Evolutionary conservation across 768 basidiomycete genomes (phyloP), one percentile per base, ranked within the genome.

Genomic region (Suillus paluster): DNA sequence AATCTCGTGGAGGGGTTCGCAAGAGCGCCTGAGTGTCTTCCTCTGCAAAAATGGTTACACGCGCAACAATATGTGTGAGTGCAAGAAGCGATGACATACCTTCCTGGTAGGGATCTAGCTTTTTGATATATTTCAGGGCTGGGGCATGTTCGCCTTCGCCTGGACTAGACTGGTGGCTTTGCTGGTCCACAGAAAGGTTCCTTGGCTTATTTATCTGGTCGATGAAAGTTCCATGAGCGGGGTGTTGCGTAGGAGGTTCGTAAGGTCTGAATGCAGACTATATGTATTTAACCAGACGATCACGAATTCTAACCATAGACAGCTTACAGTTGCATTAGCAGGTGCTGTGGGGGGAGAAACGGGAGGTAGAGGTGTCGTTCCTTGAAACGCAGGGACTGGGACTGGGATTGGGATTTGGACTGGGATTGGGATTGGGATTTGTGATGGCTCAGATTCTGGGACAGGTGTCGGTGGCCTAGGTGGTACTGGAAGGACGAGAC

Each of bases 21-120:
- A 73, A 62, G 6, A 61, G 9, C 1, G 41, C 57, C 10, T 63
- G 39, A 12, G 72, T 67, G 5, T 72, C 68, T 44, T 75, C 73
- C 1, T 75, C 72, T 75, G 25, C 17, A 7, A 6, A 27, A 1
- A 23, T 19, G 36, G 34, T 59, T 39, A 39, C 36, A 44, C 1
- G 1, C 58, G 6, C 11, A 19, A 41, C 27, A 19, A 21, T 11
- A 19, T 39, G 14, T 46, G 11, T 2, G 5, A 48, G 52, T 15
- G 3, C 11, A 21, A 39, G 5, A 7, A 48, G 17, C 3, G 12
- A 6, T 44, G 4, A 7, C 52, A 53, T 19, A 65, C 74, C 74
- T 21, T 72, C 27, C 41, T 74, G 72, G 6, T 73, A 75, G 0
- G 72, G 72, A 55, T 75, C 74, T 3, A 72, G 41, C 45, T 73